Evolutionary conservation across 257 asterid species (phyloP).

Genomic region (Hygrophila difformis): DNA sequence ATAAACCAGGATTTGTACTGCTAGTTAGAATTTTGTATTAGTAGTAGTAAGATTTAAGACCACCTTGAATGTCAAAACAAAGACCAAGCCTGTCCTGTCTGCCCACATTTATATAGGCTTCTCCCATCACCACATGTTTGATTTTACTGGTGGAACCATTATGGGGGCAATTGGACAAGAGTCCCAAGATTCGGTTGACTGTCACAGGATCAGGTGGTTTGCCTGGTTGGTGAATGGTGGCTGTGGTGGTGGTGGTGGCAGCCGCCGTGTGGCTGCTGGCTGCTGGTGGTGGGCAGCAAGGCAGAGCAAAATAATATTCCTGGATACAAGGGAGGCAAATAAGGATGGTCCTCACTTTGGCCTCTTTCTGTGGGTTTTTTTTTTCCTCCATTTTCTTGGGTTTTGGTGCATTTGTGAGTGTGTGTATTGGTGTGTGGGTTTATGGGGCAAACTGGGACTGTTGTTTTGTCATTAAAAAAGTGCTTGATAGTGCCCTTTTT

Average conservation of each 20-base stretch:
- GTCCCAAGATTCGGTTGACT: conserved; percentile 16
- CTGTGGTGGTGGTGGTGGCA: conserved; percentile 19
- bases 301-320: conserved; percentile 24
- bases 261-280: conserved; percentile 20
- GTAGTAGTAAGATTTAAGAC: too few relatives aligned
- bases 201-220: too few relatives aligned
- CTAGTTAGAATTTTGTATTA: too few relatives aligned
- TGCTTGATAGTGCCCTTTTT: conserved; percentile 19
- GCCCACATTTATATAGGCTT: neutral
- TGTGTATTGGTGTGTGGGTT: conserved; percentile 10
- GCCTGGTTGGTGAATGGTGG: too few relatives aligned
- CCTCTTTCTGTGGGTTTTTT: neutral
- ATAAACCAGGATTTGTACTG: too few relatives aligned
- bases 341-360: conserved; percentile 38
- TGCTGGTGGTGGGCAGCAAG: conserved; percentile 20
- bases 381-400: neutral
- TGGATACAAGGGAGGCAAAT: conserved; percentile 58
- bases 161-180: conserved; percentile 18
- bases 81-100: conserved; percentile 10
- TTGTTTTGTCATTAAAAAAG: conserved; percentile 12
- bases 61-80: conserved; percentile 10
- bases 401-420: conserved; percentile 7
- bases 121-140: too few relatives aligned
- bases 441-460: conserved; percentile 23
- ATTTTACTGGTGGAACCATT: too few relatives aligned